These are phyloP conservation scores for Aspergillus funiculosus DNA, from an alignment of 495 filamentous ascomycete genomes.

Conservation along the genomic window DNA sequence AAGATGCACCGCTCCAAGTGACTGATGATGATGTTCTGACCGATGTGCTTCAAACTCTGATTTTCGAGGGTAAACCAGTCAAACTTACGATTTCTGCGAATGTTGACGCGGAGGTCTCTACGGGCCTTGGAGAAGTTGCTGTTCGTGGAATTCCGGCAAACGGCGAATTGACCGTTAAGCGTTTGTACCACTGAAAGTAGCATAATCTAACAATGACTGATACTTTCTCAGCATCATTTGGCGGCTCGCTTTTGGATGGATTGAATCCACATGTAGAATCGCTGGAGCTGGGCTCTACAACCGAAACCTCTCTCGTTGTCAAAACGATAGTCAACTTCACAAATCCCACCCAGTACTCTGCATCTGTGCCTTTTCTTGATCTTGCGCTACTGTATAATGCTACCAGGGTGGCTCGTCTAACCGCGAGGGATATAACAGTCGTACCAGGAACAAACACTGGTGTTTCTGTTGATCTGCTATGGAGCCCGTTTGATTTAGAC, in stretches of 20 bases:
- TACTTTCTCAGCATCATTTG: slow-evolving; percentile 38
- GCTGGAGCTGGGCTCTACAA: slow-evolving; percentile 64
- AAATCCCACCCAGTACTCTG: slow-evolving; percentile 84
- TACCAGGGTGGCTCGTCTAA: slow-evolving; percentile 68
- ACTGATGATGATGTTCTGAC: slow-evolving; percentile 70
- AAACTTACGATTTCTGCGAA: slow-evolving; percentile 66
- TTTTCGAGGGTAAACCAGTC: slow-evolving; percentile 64
- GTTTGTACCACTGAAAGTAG: slow-evolving; percentile 38
- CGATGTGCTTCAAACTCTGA: slow-evolving; percentile 64
- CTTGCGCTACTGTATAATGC: slow-evolving; percentile 68
- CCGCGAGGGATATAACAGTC: slow-evolving; percentile 53
- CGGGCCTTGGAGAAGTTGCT: slow-evolving; percentile 69
- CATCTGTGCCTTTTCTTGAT: slow-evolving; percentile 69
- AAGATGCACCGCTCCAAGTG: slow-evolving; percentile 73
- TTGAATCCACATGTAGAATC: slow-evolving; percentile 58
- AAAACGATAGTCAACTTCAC: slow-evolving; percentile 69
- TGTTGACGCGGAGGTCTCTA: slow-evolving; percentile 76
- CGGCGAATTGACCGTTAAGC: slow-evolving; percentile 81
- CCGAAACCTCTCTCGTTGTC: slow-evolving; percentile 59
- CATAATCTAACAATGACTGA: slow-evolving; percentile 20
- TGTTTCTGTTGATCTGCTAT: slow-evolving; percentile 60
- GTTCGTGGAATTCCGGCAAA: slow-evolving; percentile 78
- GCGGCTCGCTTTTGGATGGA: slow-evolving; percentile 44
- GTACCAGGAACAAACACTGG: slow-evolving; percentile 65
- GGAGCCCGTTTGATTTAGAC: slow-evolving; percentile 60